Conservation (phyloP, 2,329 filamentous ascomycete species). For the Pseudophaeomoniella oleicola region DNA sequence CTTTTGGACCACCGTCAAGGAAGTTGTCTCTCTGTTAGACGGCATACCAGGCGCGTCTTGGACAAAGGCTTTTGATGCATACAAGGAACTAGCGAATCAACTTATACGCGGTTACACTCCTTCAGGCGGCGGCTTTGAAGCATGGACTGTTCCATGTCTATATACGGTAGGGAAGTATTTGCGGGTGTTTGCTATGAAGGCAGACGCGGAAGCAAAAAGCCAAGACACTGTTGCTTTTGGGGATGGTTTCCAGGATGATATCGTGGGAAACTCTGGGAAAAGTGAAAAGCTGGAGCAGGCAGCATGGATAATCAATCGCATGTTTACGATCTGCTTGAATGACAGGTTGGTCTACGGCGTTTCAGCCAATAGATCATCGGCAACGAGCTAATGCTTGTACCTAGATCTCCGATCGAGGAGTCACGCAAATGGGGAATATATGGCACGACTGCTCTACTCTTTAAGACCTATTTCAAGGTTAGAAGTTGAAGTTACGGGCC, state of each 20-base stretch:
- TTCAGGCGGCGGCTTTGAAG: conserved; percentile 49
- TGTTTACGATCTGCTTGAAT: conserved; percentile 79
- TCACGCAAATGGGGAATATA: conserved; percentile 98
- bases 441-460: conserved; percentile 82
- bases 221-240: conserved; percentile 32
- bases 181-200: conserved; percentile 76
- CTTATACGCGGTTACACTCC: conserved; percentile 71
- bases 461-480: conserved; percentile 94
- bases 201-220: conserved; percentile 55
- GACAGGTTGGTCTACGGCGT: conserved; percentile 52
- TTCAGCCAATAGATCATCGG: too few species aligned
- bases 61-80: conserved; percentile 70
- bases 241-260: conserved; percentile 59
- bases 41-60: conserved; percentile 43
- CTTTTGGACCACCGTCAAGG: conserved; percentile 71
- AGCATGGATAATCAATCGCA: conserved; percentile 75
- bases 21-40: conserved; percentile 54
- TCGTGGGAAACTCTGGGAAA: conserved; percentile 60
- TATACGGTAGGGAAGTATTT: conserved; percentile 80
- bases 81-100: conserved; percentile 69
- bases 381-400: too few species aligned
- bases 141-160: conserved; percentile 85
- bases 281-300: conserved; percentile 83
- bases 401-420: conserved; percentile 44
- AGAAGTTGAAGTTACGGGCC: too few species aligned